A percentile compares a stretch with the other conserved stretches of the same genome.
Evolutionary conservation across 805 yeast species (phyloP).

Genomic region (Candida pseudoglaebosa): DNA sequence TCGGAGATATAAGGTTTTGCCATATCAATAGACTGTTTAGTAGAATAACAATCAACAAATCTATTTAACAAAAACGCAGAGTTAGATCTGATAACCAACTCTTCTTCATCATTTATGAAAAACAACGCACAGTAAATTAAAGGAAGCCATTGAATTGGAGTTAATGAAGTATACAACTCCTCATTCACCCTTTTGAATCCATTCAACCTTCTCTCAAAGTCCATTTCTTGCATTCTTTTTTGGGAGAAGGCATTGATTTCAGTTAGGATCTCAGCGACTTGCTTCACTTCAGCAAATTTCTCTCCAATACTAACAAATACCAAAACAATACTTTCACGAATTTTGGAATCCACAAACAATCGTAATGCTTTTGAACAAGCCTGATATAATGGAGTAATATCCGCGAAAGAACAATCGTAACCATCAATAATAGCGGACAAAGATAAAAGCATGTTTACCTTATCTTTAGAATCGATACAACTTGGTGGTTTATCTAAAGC

Average conservation of each 20-base stretch:
- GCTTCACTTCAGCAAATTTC: slow-evolving; percentile 40
- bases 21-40: slow-evolving; percentile 17
- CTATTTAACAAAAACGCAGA: slow-evolving; percentile 61
- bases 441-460: slow-evolving; percentile 53
- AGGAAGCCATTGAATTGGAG: slow-evolving; percentile 73
- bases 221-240: slow-evolving; percentile 65
- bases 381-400: slow-evolving; percentile 46
- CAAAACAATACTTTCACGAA: slow-evolving; percentile 57
- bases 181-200: slow-evolving; percentile 70
- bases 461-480: slow-evolving; percentile 49
- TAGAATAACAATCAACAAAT: slow-evolving; percentile 56
- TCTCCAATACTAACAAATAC: slow-evolving; percentile 59
- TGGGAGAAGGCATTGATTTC: slow-evolving; percentile 69
- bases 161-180: slow-evolving; percentile 36
- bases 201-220: slow-evolving; percentile 68
- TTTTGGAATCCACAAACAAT: slow-evolving; percentile 52
- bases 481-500: slow-evolving; percentile 57
- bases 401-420: slow-evolving; percentile 50
- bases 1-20: slow-evolving; percentile 30
- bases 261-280: slow-evolving; percentile 48
- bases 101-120: slow-evolving; percentile 73
- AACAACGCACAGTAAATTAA: slow-evolving; percentile 63
- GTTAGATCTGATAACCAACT: slow-evolving; percentile 74
- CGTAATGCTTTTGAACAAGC: slow-evolving; percentile 57
- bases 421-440: slow-evolving; percentile 52